Evolutionary conservation across 2,329 filamentous ascomycete species (phyloP).

Genomic region (Didymella segeticola): DNA sequence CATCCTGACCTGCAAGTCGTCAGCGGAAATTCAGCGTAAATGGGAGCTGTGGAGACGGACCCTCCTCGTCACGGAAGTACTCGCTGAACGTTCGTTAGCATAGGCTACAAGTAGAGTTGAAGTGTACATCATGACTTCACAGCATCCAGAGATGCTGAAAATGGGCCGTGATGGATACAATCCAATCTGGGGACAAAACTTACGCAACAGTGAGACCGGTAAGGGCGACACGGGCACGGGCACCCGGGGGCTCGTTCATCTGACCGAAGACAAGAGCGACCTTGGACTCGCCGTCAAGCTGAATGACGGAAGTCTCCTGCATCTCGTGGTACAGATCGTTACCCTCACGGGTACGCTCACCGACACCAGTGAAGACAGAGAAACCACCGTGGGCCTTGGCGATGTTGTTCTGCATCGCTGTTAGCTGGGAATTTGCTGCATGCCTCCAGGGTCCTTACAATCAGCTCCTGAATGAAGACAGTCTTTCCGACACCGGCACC

Average conservation of each 20-base stretch:
- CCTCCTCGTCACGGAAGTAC: constrained; percentile 80
- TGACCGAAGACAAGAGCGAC: constrained; percentile 99
- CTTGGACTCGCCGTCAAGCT: constrained; percentile 99
- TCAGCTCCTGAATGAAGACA: constrained; percentile 99
- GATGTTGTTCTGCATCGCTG: constrained; percentile 83
- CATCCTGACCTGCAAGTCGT: constrained; percentile 95
- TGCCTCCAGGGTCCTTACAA: constrained; percentile 62
- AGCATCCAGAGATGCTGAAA: too few species aligned
- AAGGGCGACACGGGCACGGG: constrained; percentile 98
- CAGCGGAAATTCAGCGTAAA: constrained; percentile 54
- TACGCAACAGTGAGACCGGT: constrained; percentile 65
- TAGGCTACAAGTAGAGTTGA: background rate
- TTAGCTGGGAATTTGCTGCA: constrained; percentile 31
- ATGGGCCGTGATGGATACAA: too few species aligned
- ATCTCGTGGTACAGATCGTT: constrained; percentile 99
- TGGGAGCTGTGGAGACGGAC: constrained; percentile 43
- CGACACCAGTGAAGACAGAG: constrained; percentile 99
- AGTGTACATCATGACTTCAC: background rate
- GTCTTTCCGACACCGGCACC: constrained; percentile 99
- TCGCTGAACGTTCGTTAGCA: constrained; percentile 46
- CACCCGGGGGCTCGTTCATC: constrained; percentile 99
- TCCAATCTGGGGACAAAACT: too few species aligned
- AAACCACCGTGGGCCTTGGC: constrained; percentile 99
- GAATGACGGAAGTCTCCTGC: constrained; percentile 99
- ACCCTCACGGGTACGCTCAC: constrained; percentile 99